Evolutionary conservation across 139 green algal genomes (phyloP), one percentile per base, ranked within the genome.

Genomic region (Mesotaenium endlicherianum): DNA sequence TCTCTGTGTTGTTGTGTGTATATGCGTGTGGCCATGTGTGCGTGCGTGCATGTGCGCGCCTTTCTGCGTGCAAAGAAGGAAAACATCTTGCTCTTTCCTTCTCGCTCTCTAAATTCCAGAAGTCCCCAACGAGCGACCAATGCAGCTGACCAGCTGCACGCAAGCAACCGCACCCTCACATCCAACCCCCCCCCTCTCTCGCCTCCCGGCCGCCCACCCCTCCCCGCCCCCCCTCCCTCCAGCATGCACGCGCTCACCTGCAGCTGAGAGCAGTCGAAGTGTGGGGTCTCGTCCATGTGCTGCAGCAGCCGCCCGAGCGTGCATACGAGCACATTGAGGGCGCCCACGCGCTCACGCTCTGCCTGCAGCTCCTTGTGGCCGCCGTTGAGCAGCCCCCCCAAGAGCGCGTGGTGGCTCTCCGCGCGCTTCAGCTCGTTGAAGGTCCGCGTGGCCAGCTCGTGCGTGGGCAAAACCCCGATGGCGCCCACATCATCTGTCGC

Each of bases 241-340:
- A n/a, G n/a, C n/a, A n/a, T n/a, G n/a, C 53, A 64, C 36, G 11
- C 6, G 8, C 11, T 72, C 8, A 90, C 75, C 87, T 95, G 91
- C 82, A 99, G 80, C 1, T 89, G 55, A 42, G 40, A 75, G 77
- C 88, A 87, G 75, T 98, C 94, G 84, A 99, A 99, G 49, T 94
- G 93, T 0, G 95, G 93, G 3, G 95, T 98, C 89, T 99, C 95
- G 80, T 99, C 96, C 96, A 99, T 98, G 92, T 99, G 96, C 87
- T 99, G 96, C 77, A 99, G 89, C 85, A 99, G 89, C 14, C 96
- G 90, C 20, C 96, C 96, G 75, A 93, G 95, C n/a, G 95, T 98
- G 79, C 86, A 91, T 16, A 98, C 90, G 40, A 98, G 88, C 59
- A 98, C 93, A 92, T 97, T 97, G 90, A 98, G 93, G 30, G 60